A percentile compares a stretch with the other conserved stretches of the same genome.
Evolutionary conservation across 805 yeast genomes (phyloP).

Genomic region (Candida nanaspora): DNA sequence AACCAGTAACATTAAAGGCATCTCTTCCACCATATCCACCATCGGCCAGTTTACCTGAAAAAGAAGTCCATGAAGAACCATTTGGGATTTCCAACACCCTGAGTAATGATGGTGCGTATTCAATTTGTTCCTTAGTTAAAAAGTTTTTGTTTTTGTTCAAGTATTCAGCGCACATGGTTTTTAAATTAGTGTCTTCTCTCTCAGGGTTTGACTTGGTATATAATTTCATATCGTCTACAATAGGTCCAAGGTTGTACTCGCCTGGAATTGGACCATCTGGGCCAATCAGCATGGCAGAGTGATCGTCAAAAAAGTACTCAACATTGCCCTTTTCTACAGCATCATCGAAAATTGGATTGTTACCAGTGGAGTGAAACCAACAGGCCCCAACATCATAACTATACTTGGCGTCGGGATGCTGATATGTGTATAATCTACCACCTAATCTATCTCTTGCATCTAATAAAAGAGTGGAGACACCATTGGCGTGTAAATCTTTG

Average conservation of each 20-base stretch:
- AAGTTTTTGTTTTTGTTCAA: conserved; percentile 10
- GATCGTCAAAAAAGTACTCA: conserved; percentile 23
- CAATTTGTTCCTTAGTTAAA: conserved; percentile 18
- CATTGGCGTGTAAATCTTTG: conserved; percentile 23
- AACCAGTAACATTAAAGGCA: conserved; percentile 21
- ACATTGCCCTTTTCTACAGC: conserved; percentile 17
- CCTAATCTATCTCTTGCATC: conserved; percentile 43
- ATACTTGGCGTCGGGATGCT: conserved; percentile 14
- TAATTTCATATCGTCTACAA: conserved; percentile 26
- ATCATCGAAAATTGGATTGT: conserved; percentile 31
- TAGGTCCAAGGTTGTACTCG: conserved; percentile 23
- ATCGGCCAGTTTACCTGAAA: conserved; percentile 18
- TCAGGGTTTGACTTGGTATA: conserved; percentile 25
- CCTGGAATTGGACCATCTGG: conserved; percentile 18
- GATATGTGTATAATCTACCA: conserved; percentile 32
- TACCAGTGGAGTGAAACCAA: conserved; percentile 45
- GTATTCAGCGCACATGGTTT: conserved; percentile 19
- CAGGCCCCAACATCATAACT: conserved; percentile 45
- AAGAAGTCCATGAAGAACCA: conserved; percentile 24
- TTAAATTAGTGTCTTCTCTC: conserved; percentile 16
- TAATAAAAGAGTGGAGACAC: conserved; percentile 31
- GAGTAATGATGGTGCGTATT: conserved; percentile 21
- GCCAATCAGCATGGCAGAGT: conserved; percentile 24
- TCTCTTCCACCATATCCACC: conserved; percentile 25
- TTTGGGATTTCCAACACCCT: conserved; percentile 22